Evolutionary conservation across 768 basidiomycete species (phyloP), one percentile per base, ranked within the genome.

Genomic region (Tricholoma terreum): DNA sequence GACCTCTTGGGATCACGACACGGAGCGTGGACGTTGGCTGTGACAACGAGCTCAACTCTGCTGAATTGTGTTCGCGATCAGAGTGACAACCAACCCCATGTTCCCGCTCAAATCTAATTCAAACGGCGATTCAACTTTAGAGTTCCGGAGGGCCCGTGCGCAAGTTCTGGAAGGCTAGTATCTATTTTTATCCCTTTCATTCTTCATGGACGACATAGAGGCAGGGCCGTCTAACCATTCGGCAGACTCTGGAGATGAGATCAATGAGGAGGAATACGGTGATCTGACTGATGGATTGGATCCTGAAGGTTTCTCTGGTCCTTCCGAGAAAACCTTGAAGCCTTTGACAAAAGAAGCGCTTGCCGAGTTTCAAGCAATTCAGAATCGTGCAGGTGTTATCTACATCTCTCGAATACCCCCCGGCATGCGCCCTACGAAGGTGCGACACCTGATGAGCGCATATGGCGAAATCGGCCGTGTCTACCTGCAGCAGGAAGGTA

Each of bases 341-440:
- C 90, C 90, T 0, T 73, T 93, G 50, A 89, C 86, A 2, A 77
- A 80, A 6, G 89, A 91, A 69, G 89, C 86, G 6, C 77, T 94
- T 48, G 87, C 85, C 43, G 84, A 80, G 17, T 94, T 87, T 74
- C 84, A 87, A 63, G 81, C 81, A 30, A 84, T 83, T 1, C 89
- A 90, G 67, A 83, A 88, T 31, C 79, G 80, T 38, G 85, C 94
- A 17, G 95, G 95, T 0, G 85, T 98, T 52, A 75, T 98, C 50
- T 99, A 98, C 71, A 92, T 99, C 42, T 97, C 94, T 14, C 82
- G 97, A 31, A 89, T 98, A 65, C 97, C 97, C 2, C 97, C 97
- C 12, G 96, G 94, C 1, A 98, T 99, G 97, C 92, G 89, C 19
- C 97, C 97, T 27, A 81, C 90, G 9, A 98, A 98, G 73, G 92